Evolutionary conservation across 208 protist species (phyloP), one percentile per base, ranked within the genome.

Genomic region (Wallacemonas collosoma): DNA sequence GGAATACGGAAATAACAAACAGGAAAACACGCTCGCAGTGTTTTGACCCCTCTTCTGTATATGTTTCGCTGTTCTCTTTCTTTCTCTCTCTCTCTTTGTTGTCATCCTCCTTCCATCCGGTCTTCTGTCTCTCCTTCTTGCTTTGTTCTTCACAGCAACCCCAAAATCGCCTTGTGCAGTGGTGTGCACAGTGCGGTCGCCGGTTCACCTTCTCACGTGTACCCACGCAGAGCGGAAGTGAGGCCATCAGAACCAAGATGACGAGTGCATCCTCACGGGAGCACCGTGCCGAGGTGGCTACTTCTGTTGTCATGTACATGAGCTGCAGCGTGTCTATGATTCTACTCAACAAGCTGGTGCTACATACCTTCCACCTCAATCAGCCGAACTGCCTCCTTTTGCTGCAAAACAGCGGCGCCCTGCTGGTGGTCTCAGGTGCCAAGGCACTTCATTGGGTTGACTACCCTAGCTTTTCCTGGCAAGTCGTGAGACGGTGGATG

Each of bases 321-420:
- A 68, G 65, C 45, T 94, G 85, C 76, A 95, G 89, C 57, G 81
- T 94, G 50, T 83, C 77, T 64, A 97, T 95, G 90, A 95, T 94
- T 71, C 61, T 97, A 41, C 47, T 95, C 26, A 97, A 95, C 80
- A 97, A 97, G 72, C 75, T 95, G 1, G 70, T 95, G 38, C 86
- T 93, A 47, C 76, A 89, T 75, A 84, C 65, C 0, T 95, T 88
- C 55, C 43, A 82, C 3, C 63, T 97, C 40, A 83, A 86, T 68
- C 91, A 79, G 71, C 90, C 90, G 4, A 90, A 85, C 53, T 75
- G 75, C 12, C 76, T 97, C 38, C 69, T 97, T 3, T 73, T 93
- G 15, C 48, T 94, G 65, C 90, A 97, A 71, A 93, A 86, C n/a
- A 69, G 60, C 26, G 85, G 85, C 14, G 87, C 90, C 5, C 41